Conservation (phyloP, 2,329 filamentous ascomycete genomes). For the Ophidiomyces ophidiicola region DNA sequence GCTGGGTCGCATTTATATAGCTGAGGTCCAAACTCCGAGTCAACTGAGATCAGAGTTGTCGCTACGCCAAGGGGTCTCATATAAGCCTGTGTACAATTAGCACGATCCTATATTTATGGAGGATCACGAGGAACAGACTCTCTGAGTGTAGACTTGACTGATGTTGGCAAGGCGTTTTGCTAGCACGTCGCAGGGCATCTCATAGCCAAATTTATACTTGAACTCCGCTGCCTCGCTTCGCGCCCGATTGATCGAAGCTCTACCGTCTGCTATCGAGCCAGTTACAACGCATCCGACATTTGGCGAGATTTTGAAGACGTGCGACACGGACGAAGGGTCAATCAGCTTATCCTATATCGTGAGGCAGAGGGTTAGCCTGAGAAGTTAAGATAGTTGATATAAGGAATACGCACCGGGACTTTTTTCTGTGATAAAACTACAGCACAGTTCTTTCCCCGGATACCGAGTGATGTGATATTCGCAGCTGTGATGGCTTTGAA, state of each 20-base stretch:
- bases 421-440: constrained; percentile 99
- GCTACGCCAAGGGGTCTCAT: constrained; percentile 97
- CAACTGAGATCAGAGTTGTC: constrained; percentile 85
- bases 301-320: constrained; percentile 93
- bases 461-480: constrained; percentile 95
- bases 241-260: constrained; percentile 83
- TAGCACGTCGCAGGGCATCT: constrained; percentile 96
- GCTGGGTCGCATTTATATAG: constrained; percentile 98
- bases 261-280: constrained; percentile 91
- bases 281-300: constrained; percentile 98
- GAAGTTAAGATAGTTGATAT: not conserved
- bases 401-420: constrained; percentile 63
- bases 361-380: not conserved
- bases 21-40: constrained; percentile 83
- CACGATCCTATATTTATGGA: too few relatives aligned
- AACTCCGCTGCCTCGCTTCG: constrained; percentile 95
- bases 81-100: constrained; percentile 70
- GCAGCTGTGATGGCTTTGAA: constrained; percentile 99
- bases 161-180: constrained; percentile 97
- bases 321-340: constrained; percentile 89
- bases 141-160: constrained; percentile 97
- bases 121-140: too few relatives aligned
- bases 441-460: constrained; percentile 92
- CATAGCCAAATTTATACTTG: constrained; percentile 96
- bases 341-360: constrained; percentile 82